Evolutionary conservation across 2,329 filamentous ascomycete species (phyloP).

Genomic region (Curvularia lunata): DNA sequence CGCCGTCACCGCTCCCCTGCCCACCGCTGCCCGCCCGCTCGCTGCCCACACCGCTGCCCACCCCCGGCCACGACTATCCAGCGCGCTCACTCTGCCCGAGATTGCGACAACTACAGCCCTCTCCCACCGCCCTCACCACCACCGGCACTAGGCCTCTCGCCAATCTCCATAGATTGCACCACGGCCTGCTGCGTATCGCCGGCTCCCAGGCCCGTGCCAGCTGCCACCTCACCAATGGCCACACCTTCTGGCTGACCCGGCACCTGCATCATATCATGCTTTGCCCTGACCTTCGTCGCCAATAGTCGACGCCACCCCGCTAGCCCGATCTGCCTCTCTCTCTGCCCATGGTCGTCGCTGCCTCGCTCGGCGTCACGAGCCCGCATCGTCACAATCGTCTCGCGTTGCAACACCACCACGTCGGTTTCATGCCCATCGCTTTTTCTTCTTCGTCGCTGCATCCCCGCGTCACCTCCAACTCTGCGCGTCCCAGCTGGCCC

Average conservation of each 20-base stretch:
- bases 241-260: constrained; percentile 1
- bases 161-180: constrained; percentile 26
- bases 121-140: background rate
- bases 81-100: constrained; percentile 4
- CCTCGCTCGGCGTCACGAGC: background rate
- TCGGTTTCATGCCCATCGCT: constrained; percentile 3
- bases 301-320: background rate
- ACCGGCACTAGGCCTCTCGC: constrained; percentile 12
- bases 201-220: constrained; percentile 24
- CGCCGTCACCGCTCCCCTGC: constrained; percentile 7
- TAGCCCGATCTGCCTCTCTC: too few relatives aligned
- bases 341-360: background rate
- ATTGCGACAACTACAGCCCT: constrained; percentile 6
- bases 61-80: constrained; percentile 2
- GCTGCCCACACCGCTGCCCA: constrained; percentile 12
- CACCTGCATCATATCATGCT: background rate
- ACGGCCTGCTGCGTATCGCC: constrained; percentile 9
- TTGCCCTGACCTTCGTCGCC: too few relatives aligned
- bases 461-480: constrained; percentile 1
- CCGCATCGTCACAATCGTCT: background rate
- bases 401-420: background rate
- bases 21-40: background rate
- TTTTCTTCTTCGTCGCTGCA: constrained; percentile 2
- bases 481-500: constrained; percentile 5
- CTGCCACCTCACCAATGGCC: background rate